Conservation (phyloP, 1,284 basidiomycete genomes). For the Ustilago nuda region DNA sequence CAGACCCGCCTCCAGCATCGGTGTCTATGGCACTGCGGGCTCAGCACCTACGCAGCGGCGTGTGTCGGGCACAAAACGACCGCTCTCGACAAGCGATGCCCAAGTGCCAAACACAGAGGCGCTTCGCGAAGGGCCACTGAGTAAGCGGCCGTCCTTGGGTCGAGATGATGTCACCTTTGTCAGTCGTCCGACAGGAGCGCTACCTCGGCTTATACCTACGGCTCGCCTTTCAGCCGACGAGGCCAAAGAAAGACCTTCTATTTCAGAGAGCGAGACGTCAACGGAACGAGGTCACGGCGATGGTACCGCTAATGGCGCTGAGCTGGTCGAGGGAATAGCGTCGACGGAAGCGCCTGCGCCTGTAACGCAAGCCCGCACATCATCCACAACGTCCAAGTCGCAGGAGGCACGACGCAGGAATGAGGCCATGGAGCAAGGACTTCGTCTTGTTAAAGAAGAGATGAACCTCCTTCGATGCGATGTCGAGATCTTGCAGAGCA, state of each 20-base stretch:
- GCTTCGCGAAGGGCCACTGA: conserved; percentile 16
- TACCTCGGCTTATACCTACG: conserved; percentile 22
- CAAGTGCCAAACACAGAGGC: conserved; percentile 8
- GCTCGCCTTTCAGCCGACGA: conserved; percentile 19
- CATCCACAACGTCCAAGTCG: conserved; percentile 39
- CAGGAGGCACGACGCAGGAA: conserved; percentile 33
- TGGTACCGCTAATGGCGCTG: not conserved
- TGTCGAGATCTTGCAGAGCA: conserved; percentile 29
- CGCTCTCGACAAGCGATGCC: conserved; percentile 17
- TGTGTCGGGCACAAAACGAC: conserved; percentile 32
- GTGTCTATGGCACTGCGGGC: conserved; percentile 6
- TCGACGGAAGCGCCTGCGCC: conserved; percentile 9
- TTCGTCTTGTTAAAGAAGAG: conserved; percentile 44
- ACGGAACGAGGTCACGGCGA: conserved; percentile 35
- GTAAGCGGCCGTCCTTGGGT: conserved; percentile 31
- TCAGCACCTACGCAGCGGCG: conserved; percentile 11
- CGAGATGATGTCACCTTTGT: not conserved
- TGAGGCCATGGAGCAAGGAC: conserved; percentile 33
- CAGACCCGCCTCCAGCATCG: conserved; percentile 24
- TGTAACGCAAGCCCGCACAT: conserved; percentile 31
- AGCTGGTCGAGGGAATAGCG: not conserved
- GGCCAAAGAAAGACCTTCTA: conserved; percentile 17
- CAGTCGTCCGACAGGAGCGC: not conserved
- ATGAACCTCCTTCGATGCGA: conserved; percentile 37
- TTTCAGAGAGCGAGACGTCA: conserved; percentile 40